Evolutionary conservation across 192 early-diverging fungal genomes (phyloP).

Genomic region (Phlyctochytrium planicorne): DNA sequence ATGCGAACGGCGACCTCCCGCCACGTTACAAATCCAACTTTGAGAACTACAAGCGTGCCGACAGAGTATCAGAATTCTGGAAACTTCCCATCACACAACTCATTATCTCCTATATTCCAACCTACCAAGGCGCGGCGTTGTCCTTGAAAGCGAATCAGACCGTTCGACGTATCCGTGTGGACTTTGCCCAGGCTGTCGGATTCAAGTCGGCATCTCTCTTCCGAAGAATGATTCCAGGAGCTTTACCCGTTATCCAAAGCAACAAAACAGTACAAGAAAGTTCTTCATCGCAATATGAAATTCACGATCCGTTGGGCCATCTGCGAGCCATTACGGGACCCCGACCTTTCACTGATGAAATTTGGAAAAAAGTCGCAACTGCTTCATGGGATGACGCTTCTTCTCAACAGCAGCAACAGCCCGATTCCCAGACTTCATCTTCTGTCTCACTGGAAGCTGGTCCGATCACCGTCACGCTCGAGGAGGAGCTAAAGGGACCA

Average conservation of each 20-base stretch:
- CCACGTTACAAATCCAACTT: conserved; percentile 29
- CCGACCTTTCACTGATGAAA: conserved; percentile 6
- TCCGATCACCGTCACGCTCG: conserved; percentile 17
- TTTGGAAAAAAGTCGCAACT: conserved; percentile 24
- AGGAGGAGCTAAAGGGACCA: conserved; percentile 20
- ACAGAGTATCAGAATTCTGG: conserved; percentile 28
- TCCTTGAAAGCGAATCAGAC: conserved; percentile 10
- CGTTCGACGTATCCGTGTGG: conserved; percentile 18
- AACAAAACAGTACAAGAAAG: no score
- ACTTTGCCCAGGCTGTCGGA: conserved; percentile 11
- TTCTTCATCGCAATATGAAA: not conserved
- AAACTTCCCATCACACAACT: conserved; percentile 1
- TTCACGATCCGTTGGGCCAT: no score
- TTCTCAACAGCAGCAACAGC: no score
- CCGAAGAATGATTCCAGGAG: conserved; percentile 1
- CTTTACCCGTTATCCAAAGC: not conserved
- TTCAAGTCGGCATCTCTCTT: no score
- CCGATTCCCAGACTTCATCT: not conserved
- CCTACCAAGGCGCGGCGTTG: conserved; percentile 25
- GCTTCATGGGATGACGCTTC: conserved; percentile 16
- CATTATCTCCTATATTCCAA: conserved; percentile 24
- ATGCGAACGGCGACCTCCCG: conserved; percentile 29
- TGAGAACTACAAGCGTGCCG: conserved; percentile 18
- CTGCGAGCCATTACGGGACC: conserved; percentile 19
- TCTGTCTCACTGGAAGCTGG: conserved; percentile 18